phyloP scores from a whole-genome alignment of 805 yeast species.

The Kuraishia molischiana region DNA sequence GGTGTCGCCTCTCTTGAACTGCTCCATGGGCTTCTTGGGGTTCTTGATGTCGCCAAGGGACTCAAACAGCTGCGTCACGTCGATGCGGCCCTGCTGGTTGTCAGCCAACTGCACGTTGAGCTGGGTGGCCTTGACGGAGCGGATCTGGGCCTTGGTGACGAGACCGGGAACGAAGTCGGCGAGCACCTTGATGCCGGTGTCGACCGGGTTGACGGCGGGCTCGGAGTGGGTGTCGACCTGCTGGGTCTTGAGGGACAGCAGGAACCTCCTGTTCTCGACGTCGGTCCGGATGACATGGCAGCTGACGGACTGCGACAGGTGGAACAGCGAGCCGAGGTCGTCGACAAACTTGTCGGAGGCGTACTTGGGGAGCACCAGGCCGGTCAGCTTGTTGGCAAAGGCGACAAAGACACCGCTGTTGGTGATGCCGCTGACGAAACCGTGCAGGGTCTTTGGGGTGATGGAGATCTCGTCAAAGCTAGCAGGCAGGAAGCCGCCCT shows the following conservation, averaged over 20 bases:
- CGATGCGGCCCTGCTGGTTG: conserved; percentile 71
- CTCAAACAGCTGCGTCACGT: conserved; percentile 60
- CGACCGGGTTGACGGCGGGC: conserved; percentile 49
- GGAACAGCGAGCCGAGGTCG: conserved; percentile 45
- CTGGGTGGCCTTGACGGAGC: conserved; percentile 60
- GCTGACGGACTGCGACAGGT: conserved; percentile 59
- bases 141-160: conserved; percentile 48
- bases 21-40: conserved; percentile 43
- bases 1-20: conserved; percentile 47
- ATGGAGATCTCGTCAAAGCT: conserved; percentile 46
- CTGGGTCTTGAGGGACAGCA: conserved; percentile 45
- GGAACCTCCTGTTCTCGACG: conserved; percentile 59
- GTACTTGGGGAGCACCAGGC: conserved; percentile 70
- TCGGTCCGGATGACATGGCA: conserved; percentile 62
- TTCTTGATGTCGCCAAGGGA: conserved; percentile 44
- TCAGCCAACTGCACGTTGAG: conserved; percentile 70
- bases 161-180: conserved; percentile 53
- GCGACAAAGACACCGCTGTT: conserved; percentile 73
- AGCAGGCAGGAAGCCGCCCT: conserved; percentile 42
- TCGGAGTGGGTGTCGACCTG: conserved; percentile 13
- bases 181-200: conserved; percentile 32
- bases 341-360: conserved; percentile 45
- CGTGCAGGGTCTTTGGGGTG: conserved; percentile 43
- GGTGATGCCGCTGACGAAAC: conserved; percentile 74
- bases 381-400: conserved; percentile 73